Conservation (phyloP, 2,329 filamentous ascomycete species). For the Paracoccidioides brasiliensis region DNA sequence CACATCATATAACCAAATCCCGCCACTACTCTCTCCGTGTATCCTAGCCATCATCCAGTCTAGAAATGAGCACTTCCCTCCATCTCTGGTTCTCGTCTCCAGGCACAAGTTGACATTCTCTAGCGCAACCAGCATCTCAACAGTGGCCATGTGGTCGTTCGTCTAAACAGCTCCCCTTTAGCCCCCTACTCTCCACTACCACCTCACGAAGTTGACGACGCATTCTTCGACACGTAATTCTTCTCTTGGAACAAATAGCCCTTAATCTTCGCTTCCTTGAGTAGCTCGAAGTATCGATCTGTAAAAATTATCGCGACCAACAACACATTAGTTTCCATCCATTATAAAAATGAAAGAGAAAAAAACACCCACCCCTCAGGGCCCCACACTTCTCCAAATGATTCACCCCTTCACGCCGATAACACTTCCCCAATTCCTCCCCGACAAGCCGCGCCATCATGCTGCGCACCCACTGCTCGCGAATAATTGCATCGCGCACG, state of each 20-base stretch:
- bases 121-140: no score
- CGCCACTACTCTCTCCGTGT: no score
- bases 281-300: constrained; percentile 54
- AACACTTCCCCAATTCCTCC: constrained; percentile 56
- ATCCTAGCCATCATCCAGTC: no score
- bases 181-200: background rate
- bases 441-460: constrained; percentile 56
- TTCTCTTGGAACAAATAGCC: constrained; percentile 53
- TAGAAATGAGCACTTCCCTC: no score
- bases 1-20: no score
- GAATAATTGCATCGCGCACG: constrained; percentile 51
- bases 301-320: constrained; percentile 1
- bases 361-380: constrained; percentile 44
- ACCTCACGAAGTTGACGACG: background rate
- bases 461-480: constrained; percentile 55
- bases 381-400: constrained; percentile 55
- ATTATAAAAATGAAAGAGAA: background rate
- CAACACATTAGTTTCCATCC: background rate
- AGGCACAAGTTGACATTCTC: no score
- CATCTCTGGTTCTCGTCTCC: no score
- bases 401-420: constrained; percentile 51
- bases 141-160: background rate
- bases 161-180: background rate
- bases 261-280: constrained; percentile 50
- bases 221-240: constrained; percentile 40